phyloP scores from a whole-genome alignment of 331 rosid species.

The Rosa hybrid region DNA sequence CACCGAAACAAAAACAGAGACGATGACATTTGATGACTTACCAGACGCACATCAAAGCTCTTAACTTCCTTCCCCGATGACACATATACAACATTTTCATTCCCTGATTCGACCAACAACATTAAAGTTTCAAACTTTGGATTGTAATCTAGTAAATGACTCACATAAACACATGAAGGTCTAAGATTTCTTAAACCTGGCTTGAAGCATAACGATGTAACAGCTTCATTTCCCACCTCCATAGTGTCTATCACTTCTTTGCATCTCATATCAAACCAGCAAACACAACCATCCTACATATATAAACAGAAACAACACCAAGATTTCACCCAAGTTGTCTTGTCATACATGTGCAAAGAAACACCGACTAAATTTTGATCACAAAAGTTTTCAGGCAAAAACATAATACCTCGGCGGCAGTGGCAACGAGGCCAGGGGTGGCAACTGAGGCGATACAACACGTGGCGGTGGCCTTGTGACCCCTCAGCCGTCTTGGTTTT shows the following conservation, averaged over 20 bases:
- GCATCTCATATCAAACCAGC: conserved; percentile 97
- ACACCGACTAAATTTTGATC: not conserved
- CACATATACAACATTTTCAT: conserved; percentile 71
- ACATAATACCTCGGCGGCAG: conserved; percentile 69
- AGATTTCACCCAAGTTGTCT: not conserved
- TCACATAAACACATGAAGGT: not conserved
- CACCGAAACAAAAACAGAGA: not conserved
- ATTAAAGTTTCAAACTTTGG: conserved; percentile 1
- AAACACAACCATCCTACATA: conserved; percentile 79
- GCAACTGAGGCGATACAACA: conserved; percentile 72
- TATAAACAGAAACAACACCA: not conserved
- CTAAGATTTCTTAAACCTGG: conserved; percentile 45
- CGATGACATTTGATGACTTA: conserved; percentile 36
- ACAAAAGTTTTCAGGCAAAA: too few species aligned
- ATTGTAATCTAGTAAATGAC: not conserved
- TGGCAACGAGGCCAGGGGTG: conserved; percentile 63
- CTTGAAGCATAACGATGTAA: conserved; percentile 74
- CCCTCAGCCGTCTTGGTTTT: conserved; percentile 60
- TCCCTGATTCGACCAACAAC: conserved; percentile 59
- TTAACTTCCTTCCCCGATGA: conserved; percentile 84
- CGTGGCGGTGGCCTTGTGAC: conserved; percentile 69
- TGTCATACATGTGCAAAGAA: not conserved
- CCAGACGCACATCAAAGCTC: conserved; percentile 86
- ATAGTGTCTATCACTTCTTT: conserved; percentile 54
- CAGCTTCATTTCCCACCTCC: conserved; percentile 70